These are phyloP conservation scores for Tuctoria greenei DNA, from an alignment of 176 grass and related monocot species.

Conservation along the genomic window DNA sequence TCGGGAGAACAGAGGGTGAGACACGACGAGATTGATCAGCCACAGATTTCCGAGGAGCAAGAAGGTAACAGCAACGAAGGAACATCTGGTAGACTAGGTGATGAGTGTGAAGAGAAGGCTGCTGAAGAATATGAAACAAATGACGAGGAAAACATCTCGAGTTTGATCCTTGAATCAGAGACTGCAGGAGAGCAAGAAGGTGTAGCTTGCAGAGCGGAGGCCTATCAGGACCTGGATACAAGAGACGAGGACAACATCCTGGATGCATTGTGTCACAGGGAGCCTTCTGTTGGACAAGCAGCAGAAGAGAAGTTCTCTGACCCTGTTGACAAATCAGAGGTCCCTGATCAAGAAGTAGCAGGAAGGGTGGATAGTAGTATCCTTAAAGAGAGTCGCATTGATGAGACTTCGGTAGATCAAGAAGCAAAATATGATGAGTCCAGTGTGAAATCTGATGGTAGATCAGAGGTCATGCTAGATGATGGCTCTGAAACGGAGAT, in stretches of 20 bases:
- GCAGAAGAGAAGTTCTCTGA: slow-evolving; percentile 4
- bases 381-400: neutral
- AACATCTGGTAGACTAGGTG: neutral
- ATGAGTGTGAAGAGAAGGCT: neutral
- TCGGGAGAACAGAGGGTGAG: slow-evolving; percentile 23
- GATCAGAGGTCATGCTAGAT: neutral
- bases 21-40: neutral
- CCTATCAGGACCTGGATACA: slow-evolving; percentile 11
- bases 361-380: neutral
- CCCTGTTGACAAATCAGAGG: neutral
- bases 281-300: slow-evolving; percentile 3
- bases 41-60: too few species aligned
- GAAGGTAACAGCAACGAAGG: slow-evolving; percentile 2
- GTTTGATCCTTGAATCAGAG: neutral
- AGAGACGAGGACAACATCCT: slow-evolving; percentile 23
- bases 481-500: slow-evolving; percentile 46
- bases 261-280: neutral
- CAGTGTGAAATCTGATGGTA: neutral
- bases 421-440: neutral
- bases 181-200: neutral
- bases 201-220: neutral
- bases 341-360: slow-evolving; percentile 4
- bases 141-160: neutral
- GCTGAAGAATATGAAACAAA: slow-evolving; percentile 8
- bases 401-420: neutral